Evolutionary conservation across 106 monocot species (phyloP).

Genomic region (Dendrobium huoshanense): DNA sequence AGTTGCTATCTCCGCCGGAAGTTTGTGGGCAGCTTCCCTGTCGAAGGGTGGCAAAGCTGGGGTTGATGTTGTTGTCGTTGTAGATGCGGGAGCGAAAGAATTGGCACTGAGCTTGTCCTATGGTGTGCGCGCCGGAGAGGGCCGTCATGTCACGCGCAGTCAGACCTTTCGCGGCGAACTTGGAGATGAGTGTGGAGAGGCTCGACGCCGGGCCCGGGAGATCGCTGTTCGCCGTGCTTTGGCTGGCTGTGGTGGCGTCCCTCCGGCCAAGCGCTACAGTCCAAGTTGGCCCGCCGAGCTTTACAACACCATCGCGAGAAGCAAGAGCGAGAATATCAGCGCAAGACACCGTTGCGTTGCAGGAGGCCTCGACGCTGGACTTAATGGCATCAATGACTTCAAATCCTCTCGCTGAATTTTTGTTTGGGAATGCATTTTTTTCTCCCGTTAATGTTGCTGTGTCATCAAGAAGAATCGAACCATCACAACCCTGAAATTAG

Average conservation of each 20-base stretch:
- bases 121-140: conserved; percentile 40
- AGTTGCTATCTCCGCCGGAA: conserved; percentile 34
- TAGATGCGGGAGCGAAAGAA: conserved; percentile 26
- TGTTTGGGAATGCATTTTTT: conserved; percentile 25
- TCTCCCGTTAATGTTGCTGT: conserved; percentile 24
- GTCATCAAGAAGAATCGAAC: conserved; percentile 17
- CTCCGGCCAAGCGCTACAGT: conserved; percentile 20
- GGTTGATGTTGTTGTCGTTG: conserved; percentile 22
- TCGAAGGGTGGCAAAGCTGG: conserved; percentile 12
- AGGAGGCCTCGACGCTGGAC: conserved; percentile 16
- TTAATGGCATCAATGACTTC: conserved; percentile 7
- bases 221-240: conserved; percentile 18
- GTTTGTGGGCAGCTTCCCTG: conserved; percentile 29
- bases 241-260: conserved; percentile 22
- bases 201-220: conserved; percentile 9
- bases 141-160: conserved; percentile 32
- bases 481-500: conserved; percentile 20
- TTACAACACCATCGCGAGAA: conserved; percentile 32
- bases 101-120: conserved; percentile 24
- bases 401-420: conserved; percentile 14
- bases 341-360: conserved; percentile 27
- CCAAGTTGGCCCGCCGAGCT: conserved; percentile 33
- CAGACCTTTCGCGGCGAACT: conserved; percentile 22
- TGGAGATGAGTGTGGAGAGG: conserved; percentile 9
- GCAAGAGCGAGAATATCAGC: conserved; percentile 35